phyloP scores from a whole-genome alignment of 306 rosid genomes.

The Rosa multiflora region DNA sequence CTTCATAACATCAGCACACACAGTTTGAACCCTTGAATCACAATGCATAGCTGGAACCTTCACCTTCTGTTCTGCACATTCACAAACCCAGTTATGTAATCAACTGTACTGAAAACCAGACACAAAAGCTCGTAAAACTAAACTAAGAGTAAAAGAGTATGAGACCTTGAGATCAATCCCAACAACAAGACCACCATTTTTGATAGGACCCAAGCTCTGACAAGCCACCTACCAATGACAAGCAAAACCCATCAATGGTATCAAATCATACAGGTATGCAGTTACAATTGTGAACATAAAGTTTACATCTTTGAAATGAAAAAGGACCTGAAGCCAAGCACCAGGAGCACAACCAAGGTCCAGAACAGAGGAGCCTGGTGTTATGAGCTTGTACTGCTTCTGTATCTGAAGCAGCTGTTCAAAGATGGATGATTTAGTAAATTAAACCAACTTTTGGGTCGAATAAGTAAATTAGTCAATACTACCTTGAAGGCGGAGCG shows the following conservation, averaged over 20 bases:
- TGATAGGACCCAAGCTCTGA: conserved; percentile 78
- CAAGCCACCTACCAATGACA: conserved; percentile 58
- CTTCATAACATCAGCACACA: conserved; percentile 72
- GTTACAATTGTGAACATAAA: neutral
- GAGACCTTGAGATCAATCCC: conserved; percentile 82
- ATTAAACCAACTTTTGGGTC: neutral
- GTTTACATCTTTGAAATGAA: neutral
- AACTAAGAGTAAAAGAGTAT: conserved; percentile 8
- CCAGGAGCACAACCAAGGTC: conserved; percentile 99
- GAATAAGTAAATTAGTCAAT: neutral
- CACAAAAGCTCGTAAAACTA: neutral
- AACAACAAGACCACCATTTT: conserved; percentile 62
- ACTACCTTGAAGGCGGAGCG: conserved; percentile 83
- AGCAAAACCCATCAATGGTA: conserved; percentile 6
- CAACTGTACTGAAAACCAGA: neutral
- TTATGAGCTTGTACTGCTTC: conserved; percentile 66
- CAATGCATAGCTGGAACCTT: conserved; percentile 76
- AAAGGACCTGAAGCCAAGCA: conserved; percentile 80
- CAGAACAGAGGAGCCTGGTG: conserved; percentile 61
- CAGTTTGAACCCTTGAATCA: conserved; percentile 72
- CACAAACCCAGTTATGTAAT: neutral
- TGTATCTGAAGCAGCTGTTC: conserved; percentile 77
- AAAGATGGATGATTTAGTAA: neutral
- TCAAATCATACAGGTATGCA: neutral
- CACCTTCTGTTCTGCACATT: conserved; percentile 76